These are phyloP conservation scores for Maudiozyma serrabonitensis DNA, from an alignment of 805 yeast species.

Conservation along the genomic window DNA sequence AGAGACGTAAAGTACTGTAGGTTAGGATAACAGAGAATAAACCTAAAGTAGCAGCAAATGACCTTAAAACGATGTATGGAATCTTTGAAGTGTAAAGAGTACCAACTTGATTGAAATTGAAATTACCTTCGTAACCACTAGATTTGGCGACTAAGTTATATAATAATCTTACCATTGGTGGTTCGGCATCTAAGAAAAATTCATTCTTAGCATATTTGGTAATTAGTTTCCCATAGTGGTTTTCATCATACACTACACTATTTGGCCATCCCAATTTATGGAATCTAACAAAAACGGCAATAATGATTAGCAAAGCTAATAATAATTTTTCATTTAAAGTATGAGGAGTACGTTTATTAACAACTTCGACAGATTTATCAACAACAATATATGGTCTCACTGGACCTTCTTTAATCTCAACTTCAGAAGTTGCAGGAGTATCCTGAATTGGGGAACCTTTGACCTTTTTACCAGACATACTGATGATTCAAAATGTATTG, in stretches of 20 bases:
- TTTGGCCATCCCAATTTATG: slow-evolving; percentile 54
- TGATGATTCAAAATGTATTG: neutral
- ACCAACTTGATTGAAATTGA: slow-evolving; percentile 57
- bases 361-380: slow-evolving; percentile 36
- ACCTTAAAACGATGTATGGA: slow-evolving; percentile 63
- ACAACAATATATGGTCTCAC: slow-evolving; percentile 46
- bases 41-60: slow-evolving; percentile 59
- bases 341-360: slow-evolving; percentile 33
- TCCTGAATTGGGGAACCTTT: slow-evolving; percentile 4
- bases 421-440: slow-evolving; percentile 32
- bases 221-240: slow-evolving; percentile 89
- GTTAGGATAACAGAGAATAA: slow-evolving; percentile 53
- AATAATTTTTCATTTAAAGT: slow-evolving; percentile 32
- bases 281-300: slow-evolving; percentile 53
- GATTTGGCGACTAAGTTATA: slow-evolving; percentile 58
- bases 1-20: slow-evolving; percentile 59
- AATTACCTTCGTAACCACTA: slow-evolving; percentile 64
- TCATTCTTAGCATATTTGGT: slow-evolving; percentile 58
- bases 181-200: slow-evolving; percentile 65
- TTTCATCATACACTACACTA: slow-evolving; percentile 85
- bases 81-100: slow-evolving; percentile 42
- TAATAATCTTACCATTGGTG: slow-evolving; percentile 67
- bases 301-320: slow-evolving; percentile 34
- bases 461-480: slow-evolving; percentile 6
- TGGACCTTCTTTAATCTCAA: slow-evolving; percentile 42